phyloP scores from a whole-genome alignment of 345 rosid genomes.

The Cardiospermum halicacabum region DNA sequence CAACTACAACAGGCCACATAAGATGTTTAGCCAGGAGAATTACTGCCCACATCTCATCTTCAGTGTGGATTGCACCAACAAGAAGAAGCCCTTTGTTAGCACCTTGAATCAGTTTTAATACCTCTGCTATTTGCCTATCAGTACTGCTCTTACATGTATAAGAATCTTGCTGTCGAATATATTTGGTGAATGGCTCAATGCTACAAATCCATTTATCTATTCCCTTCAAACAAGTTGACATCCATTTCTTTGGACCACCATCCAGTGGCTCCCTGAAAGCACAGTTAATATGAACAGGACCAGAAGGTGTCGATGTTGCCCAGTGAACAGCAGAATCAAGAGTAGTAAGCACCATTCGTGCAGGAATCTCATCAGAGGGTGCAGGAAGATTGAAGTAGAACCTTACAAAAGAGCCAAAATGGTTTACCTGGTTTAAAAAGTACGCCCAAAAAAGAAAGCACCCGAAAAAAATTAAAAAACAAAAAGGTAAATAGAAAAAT shows the following conservation, averaged over 20 bases:
- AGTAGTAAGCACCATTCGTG: slow-evolving; percentile 81
- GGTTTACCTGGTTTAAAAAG: slow-evolving; percentile 69
- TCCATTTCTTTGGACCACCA: slow-evolving; percentile 52
- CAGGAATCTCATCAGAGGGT: slow-evolving; percentile 72
- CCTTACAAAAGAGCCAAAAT: slow-evolving; percentile 87
- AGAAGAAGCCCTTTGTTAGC: slow-evolving; percentile 65
- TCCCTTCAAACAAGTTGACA: slow-evolving; percentile 65
- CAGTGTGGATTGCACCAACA: slow-evolving; percentile 58
- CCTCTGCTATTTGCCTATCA: slow-evolving; percentile 40
- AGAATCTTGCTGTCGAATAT: slow-evolving; percentile 47
- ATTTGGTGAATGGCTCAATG: slow-evolving; percentile 74
- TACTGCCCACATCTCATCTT: slow-evolving; percentile 91
- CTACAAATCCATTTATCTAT: slow-evolving; percentile 72
- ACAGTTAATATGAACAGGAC: slow-evolving; percentile 96
- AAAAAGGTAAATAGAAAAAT: slow-evolving; percentile 8
- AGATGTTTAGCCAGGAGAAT: slow-evolving; percentile 83
- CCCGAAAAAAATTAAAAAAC: slow-evolving; percentile 19
- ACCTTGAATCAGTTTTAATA: slow-evolving; percentile 46
- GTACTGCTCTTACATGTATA: slow-evolving; percentile 23
- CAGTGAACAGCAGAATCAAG: slow-evolving; percentile 81
- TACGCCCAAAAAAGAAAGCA: too few species aligned
- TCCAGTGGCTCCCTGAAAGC: slow-evolving; percentile 90
- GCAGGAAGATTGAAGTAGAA: slow-evolving; percentile 86
- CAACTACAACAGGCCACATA: slow-evolving; percentile 85
- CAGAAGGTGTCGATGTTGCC: slow-evolving; percentile 66